Conservation (phyloP, 2,329 filamentous ascomycete species). For the Reticulascus tulasneorum region DNA sequence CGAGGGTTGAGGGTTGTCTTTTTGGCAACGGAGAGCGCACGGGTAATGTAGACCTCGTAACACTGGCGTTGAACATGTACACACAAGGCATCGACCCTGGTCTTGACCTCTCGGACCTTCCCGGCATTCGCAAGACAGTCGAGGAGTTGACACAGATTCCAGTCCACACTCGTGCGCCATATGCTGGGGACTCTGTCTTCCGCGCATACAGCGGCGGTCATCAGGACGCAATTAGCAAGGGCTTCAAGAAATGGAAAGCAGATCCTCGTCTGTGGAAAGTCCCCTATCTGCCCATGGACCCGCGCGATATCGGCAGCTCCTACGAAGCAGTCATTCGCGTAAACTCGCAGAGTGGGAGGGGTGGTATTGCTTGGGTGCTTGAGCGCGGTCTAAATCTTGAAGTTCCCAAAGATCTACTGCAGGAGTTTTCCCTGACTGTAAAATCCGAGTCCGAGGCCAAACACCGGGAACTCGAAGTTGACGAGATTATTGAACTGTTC, state of each 20-base stretch:
- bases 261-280: conserved; percentile 51
- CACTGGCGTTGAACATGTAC: conserved; percentile 86
- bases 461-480: too few species aligned
- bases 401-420: too few species aligned
- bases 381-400: too few species aligned
- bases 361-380: conserved; percentile 93
- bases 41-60: conserved; percentile 91
- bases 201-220: conserved; percentile 89
- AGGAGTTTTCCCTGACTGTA: too few species aligned
- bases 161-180: conserved; percentile 82
- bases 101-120: conserved; percentile 87
- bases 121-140: conserved; percentile 78
- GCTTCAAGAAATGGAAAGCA: conserved; percentile 66
- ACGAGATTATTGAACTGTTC: too few species aligned
- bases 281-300: conserved; percentile 89
- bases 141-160: conserved; percentile 94
- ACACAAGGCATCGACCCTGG: conserved; percentile 86
- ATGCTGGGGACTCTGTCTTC: conserved; percentile 83
- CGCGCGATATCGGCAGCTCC: conserved; percentile 84
- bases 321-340: conserved; percentile 97
- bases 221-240: conserved; percentile 95
- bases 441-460: too few species aligned
- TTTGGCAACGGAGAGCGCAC: conserved; percentile 95
- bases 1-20: conserved; percentile 87
- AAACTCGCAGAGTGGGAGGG: conserved; percentile 94